Evolutionary conservation across 148 eudicot species (phyloP).

Genomic region (Selenicereus undatus): DNA sequence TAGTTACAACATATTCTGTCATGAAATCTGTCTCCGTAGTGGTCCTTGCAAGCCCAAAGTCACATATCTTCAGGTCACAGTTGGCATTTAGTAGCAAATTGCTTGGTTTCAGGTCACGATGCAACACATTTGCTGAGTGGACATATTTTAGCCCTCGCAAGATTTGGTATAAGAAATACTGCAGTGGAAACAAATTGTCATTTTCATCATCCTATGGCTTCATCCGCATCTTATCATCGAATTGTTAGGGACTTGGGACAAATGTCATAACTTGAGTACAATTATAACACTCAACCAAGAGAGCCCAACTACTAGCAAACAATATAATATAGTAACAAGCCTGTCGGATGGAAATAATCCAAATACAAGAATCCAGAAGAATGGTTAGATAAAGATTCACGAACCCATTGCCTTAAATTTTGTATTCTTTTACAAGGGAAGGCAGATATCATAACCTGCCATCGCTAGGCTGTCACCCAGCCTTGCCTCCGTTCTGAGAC

Average conservation of each 20-base stretch:
- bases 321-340: neutral
- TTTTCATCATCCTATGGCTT: neutral
- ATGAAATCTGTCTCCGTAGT: slow-evolving; percentile 88
- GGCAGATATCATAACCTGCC: neutral
- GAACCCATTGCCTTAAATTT: too few species aligned
- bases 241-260: neutral
- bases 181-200: slow-evolving; percentile 24
- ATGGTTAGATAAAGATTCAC: neutral
- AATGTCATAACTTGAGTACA: neutral
- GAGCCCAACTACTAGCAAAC: neutral
- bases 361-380: neutral
- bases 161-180: slow-evolving; percentile 94
- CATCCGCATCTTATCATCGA: neutral
- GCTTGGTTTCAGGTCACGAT: slow-evolving; percentile 96
- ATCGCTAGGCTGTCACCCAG: neutral
- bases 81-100: slow-evolving; percentile 90
- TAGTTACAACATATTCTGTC: slow-evolving; percentile 98
- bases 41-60: slow-evolving; percentile 97
- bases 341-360: neutral
- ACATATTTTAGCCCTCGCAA: slow-evolving; percentile 80
- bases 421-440: neutral
- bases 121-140: slow-evolving; percentile 92
- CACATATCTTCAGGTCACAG: slow-evolving; percentile 96
- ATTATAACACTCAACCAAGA: neutral
- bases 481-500: neutral